Evolutionary conservation across 148 eudicot species (phyloP), one percentile per base, ranked within the genome.

Genomic region (Suaeda aralocaspica): DNA sequence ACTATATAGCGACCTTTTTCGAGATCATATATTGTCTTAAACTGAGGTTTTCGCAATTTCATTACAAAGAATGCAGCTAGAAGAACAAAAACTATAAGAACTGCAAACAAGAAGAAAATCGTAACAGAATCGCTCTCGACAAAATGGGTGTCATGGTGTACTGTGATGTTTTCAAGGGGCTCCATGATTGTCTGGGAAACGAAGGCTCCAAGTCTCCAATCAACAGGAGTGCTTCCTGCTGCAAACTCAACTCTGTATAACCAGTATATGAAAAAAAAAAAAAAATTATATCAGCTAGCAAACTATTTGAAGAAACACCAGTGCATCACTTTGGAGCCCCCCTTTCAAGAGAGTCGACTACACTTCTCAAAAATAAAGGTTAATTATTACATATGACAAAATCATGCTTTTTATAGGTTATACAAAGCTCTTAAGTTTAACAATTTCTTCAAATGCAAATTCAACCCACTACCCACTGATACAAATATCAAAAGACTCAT

Each of bases 1-100:
- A 83, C 81, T 68, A 83, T 77, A 46, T 83, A 83, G n/a, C 69
- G 77, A 59, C 86, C 86, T 64, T 83, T 83, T 68, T 83, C 81
- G 14, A 83, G 74, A 69, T 83, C 86, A 57, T 77, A 83, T 28
- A 83, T 76, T 0, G 83, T 83, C 75, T 83, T 83, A 45, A 80
- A 50, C 73, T 80, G 86, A 52, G 86, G 86, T 80, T 83, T 80
- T 70, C 82, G 77, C 65, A 77, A 78, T 77, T 77, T 80, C 75
- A 83, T 59, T 59, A 83, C 80, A 75, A 80, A 80, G 71, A 77
- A 61, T 51, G 83, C 71, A 62, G 71, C 81, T 25, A 77, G 45
- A 30, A 80, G 67, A 45, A 83, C 82, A 61, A 69, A 25, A 71
- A 74, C 53, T 59, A 83, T 50, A 58, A 83, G 70, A 33, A 80